Conservation (phyloP, 345 rosid species). For the Aethionema arabicum region DNA sequence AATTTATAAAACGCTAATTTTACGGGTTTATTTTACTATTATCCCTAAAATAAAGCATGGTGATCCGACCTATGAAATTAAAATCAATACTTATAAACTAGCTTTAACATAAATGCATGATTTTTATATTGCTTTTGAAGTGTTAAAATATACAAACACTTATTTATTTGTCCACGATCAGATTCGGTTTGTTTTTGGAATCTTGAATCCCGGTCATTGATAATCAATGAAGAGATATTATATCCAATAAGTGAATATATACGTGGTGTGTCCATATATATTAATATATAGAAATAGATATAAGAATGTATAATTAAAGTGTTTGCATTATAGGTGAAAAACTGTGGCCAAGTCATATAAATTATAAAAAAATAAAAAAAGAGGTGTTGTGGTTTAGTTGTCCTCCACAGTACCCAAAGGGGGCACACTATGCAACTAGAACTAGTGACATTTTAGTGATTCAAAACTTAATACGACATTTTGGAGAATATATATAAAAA, state of each 20-base stretch:
- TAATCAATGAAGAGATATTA: slow-evolving; percentile 5
- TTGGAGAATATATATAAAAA: slow-evolving; percentile 15
- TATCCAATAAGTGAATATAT: neutral
- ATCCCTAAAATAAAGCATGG: too few relatives aligned
- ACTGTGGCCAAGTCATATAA: too few relatives aligned
- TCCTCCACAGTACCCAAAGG: slow-evolving; percentile 25
- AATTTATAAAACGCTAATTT: too few relatives aligned
- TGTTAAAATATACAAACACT: slow-evolving; percentile 19
- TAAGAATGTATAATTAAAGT: too few relatives aligned
- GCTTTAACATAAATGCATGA: slow-evolving; percentile 13
- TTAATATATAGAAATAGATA: too few relatives aligned
- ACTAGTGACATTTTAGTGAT: slow-evolving; percentile 31
- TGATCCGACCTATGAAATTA: too few relatives aligned
- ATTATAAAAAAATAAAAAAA: neutral
- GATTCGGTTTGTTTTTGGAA: slow-evolving; percentile 28
- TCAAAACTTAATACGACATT: slow-evolving; percentile 23
- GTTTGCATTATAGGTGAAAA: too few relatives aligned
- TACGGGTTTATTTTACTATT: too few relatives aligned
- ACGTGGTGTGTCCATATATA: too few relatives aligned
- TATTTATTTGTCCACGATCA: slow-evolving; percentile 24
- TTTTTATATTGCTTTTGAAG: slow-evolving; percentile 2
- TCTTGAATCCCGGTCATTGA: slow-evolving; percentile 20
- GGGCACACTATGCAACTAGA: slow-evolving; percentile 21
- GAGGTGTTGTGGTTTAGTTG: slow-evolving; percentile 32
- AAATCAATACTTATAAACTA: neutral